Evolutionary conservation across 2,329 filamentous ascomycete genomes (phyloP), one percentile per base, ranked within the genome.

Genomic region (Cladophialophora carrionii): DNA sequence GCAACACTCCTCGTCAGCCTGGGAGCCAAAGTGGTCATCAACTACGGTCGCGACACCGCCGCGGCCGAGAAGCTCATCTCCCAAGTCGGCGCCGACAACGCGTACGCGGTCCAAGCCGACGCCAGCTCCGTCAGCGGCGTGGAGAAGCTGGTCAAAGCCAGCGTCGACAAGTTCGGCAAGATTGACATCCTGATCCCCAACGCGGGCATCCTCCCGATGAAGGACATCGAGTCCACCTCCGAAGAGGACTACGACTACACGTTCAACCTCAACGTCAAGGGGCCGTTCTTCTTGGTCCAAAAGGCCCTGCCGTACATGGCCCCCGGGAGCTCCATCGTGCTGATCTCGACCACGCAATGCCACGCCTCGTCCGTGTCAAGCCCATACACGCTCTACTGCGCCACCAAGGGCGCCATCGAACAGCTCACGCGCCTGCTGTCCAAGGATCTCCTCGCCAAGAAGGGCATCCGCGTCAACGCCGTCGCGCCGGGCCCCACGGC

Each of bases 101-200:
- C 85, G 24, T 58, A 65, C 43, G 81, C 84, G 22, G 78, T 90
- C 26, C 80, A 86, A 75, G 86, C 84, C 1, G 81, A 89, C 69
- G 83, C 78, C 3, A 78, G 79, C 32, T 80, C 76, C 29, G 67
- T 85, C 4, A 34, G 72, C 0, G 82, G 80, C 9, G 77, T 85
- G 61, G 78, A 80, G n/a, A 73, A 73, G 17, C 78, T 88, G 4
- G 79, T 88, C 20, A 73, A 79, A 1, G 75, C 77, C 6, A 78
- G 83, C 0, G 77, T 87, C 1, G 70, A 77, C 2, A 78, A 77
- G 49, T 87, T 84, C 67, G 82, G 82, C 29, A 81, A 80, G 65
- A 83, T 89, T 68, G 86, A 89, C 75, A 80, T 87, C 43, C 67
- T 88, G 2, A 77, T 88, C 53, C 78, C 82, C 2, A 87, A 85